Conservation (phyloP, 495 filamentous ascomycete genomes). For the Halenospora varia region DNA sequence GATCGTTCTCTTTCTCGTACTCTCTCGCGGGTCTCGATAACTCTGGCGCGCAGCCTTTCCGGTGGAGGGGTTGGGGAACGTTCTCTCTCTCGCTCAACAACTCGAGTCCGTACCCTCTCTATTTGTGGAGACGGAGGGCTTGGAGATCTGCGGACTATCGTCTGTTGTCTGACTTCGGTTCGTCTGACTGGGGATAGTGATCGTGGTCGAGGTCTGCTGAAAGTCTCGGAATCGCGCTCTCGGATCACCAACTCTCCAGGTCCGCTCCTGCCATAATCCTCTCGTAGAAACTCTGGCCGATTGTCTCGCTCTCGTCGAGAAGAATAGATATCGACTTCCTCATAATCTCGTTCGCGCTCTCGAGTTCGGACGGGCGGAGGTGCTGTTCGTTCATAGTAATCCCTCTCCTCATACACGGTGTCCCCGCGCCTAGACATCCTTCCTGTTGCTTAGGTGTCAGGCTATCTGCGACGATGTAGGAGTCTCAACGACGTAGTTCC, state of each 20-base stretch:
- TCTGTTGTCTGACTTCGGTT: constrained; percentile 4
- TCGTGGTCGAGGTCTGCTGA: constrained; percentile 23
- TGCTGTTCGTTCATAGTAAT: constrained; percentile 13
- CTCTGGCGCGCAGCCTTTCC: constrained; percentile 27
- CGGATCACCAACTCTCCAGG: constrained; percentile 43
- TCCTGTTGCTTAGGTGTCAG: neutral
- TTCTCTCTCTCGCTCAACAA: constrained; percentile 39
- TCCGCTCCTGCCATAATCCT: constrained; percentile 41
- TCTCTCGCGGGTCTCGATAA: constrained; percentile 25
- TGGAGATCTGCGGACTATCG: constrained; percentile 13
- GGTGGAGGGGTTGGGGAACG: constrained; percentile 39
- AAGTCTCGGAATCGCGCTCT: constrained; percentile 26
- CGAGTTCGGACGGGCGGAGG: constrained; percentile 8
- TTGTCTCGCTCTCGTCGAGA: constrained; percentile 34
- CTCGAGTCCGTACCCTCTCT: constrained; percentile 32
- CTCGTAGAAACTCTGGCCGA: constrained; percentile 49
- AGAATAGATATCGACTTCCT: constrained; percentile 29
- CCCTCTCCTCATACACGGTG: constrained; percentile 18
- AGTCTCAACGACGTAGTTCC: neutral
- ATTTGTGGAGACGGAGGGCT: constrained; percentile 22
- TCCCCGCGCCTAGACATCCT: constrained; percentile 21
- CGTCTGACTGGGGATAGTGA: constrained; percentile 32
- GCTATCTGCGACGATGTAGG: neutral
- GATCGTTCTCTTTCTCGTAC: constrained; percentile 23
- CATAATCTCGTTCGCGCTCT: constrained; percentile 19